Percentiles rank a stretch among this genome's conserved stretches.
Evolutionary conservation across 306 rosid genomes (phyloP).

Genomic region (Fragaria ananassa): DNA sequence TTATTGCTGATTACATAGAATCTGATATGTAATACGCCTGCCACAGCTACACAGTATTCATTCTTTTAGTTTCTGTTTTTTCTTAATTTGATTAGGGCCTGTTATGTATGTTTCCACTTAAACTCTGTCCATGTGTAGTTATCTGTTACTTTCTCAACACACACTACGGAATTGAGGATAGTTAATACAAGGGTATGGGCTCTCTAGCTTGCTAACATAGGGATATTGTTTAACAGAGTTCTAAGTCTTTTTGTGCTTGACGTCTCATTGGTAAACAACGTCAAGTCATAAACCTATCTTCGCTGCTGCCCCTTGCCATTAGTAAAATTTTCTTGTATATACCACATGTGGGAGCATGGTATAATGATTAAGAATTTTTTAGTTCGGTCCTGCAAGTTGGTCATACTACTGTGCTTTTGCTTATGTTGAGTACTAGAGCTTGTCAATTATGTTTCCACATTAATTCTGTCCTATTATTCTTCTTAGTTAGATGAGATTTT

Average conservation of each 20-base stretch:
- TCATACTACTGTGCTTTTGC: background rate
- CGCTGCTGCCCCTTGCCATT: background rate
- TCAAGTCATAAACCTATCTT: background rate
- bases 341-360: background rate
- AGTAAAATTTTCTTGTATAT: background rate
- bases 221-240: background rate
- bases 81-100: background rate
- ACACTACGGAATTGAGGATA: background rate
- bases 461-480: background rate
- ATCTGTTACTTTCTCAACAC: background rate
- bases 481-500: background rate
- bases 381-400: background rate
- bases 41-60: background rate
- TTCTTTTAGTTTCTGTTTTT: background rate
- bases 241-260: background rate
- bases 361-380: background rate
- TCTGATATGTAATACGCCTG: background rate
- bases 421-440: background rate
- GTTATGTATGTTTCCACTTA: background rate
- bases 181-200: background rate
- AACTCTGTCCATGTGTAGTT: background rate
- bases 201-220: background rate
- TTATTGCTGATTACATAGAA: background rate
- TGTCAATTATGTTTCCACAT: background rate
- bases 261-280: background rate